Base-by-base conservation (phyloP, 2,329 filamentous ascomycete genomes). In the Sporothrix humicola region DNA sequence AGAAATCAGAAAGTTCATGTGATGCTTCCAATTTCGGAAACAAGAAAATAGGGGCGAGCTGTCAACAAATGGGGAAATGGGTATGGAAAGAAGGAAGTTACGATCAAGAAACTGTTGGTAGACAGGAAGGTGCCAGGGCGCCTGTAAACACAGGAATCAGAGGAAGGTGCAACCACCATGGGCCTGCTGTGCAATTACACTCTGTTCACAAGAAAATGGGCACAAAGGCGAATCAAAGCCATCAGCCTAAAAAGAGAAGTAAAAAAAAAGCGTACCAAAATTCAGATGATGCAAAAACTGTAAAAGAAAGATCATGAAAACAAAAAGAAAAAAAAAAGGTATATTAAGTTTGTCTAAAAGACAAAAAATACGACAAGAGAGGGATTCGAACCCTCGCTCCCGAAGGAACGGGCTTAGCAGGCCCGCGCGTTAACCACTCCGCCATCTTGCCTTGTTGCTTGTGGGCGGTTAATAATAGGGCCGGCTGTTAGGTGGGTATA, bases 351-450 rank as follows among this genome's bases (percentile, higher is more conserved):
- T n/a, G 1, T n/a, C 10, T 2, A 58, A 46, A 15, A n/a, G 17
- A 46, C 52, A 46, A 70, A 70, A 58, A 70, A 71, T 26, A 52
- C 69, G 69, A 71, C 69, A 71, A 71, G 69, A 71, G 26, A 69
- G 54, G 44, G 72, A 73, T 73, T 73, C 72, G 72, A 73, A 73
- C 72, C 56, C 72, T 73, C 72, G 72, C 72, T 73, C 72, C 72
- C 72, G 72, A 73, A 31, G 72, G 72, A 73, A 73, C 72, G 72
- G 72, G 72, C 72, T 73, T 73, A 73, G 72, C 72, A 73, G 72
- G 72, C 72, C 72, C 72, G 72, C 72, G 72, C 72, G 72, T 73
- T 73, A 73, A 73, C 72, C 72, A 73, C 72, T 73, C 72, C 72
- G 72, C 72, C 72, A 73, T 73, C 66, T 73, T 73, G 72, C 72